Evolutionary conservation across 192 early-diverging fungal species (phyloP), one percentile per base, ranked within the genome.

Genomic region (Helicostylum pulchrum): DNA sequence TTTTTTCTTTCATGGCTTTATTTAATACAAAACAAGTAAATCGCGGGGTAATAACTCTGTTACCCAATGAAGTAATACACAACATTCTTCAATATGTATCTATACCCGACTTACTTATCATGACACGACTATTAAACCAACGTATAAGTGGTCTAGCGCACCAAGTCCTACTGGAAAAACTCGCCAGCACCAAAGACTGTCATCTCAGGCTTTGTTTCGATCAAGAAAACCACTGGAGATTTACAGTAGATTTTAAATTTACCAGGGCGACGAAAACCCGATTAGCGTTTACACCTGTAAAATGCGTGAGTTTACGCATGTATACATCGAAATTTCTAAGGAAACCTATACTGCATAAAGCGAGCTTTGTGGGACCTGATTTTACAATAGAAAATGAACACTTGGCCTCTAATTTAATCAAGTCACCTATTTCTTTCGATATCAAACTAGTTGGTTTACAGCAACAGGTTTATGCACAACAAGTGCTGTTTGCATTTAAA

Each of bases 181-280:
- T 26, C 0, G 2, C 26, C 26, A 26, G 26, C 26, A 26, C 26
- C 26, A 26, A 26, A 26, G 26, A 26, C 26, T 26, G 26, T 26
- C 26, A 26, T 26, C 26, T 26, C 2, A 61, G 67, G 12, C 60
- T 61, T n/a, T 55, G 30, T 42, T 69, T 69, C 51, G 67, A 69
- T 34, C 67, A 69, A 50, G 67, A 69, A 44, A 56, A 52, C 19
- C 60, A 48, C n/a, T 69, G 67, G 67, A 49, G 61, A 12, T 69
- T 63, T 51, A 54, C 67, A 47, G 61, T 69, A 10, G 67, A 69
- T 39, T 39, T 69, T 34, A 51, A 63, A 26, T 14, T 69, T 1
- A 10, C 48, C 7, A 50, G 45, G 11, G 61, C 59, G 32, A 61
- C 58, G 1, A 39, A 53, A 8, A 36, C 50, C 15, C 20, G 47